Evolutionary conservation across 257 asterid genomes (phyloP), one percentile per base, ranked within the genome.

Genomic region (Capsicum rhomboideum): DNA sequence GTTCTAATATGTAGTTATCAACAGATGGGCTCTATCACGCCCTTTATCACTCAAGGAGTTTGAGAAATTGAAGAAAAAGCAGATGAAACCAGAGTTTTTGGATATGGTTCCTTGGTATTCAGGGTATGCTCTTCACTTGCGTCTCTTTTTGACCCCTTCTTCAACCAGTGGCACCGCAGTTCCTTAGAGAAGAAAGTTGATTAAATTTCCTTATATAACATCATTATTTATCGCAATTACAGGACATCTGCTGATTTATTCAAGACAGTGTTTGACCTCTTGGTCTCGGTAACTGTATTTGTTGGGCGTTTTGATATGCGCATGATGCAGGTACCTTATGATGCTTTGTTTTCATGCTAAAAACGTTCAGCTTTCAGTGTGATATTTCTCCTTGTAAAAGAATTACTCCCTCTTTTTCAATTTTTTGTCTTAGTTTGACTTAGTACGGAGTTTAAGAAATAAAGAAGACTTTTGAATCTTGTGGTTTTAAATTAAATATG

Each of bases 291-390:
- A 69, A 95, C 99, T 34, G 96, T 96, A 63, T 96, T 96, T 89
- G 99, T 96, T 83, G 99, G 99, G 23, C 99, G 99, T 84, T 96
- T 96, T 85, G 99, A 96, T 93, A 96, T 96, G 98, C 98, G 99
- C 50, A 96, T 94, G 98, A 93, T 96, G 99, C 98, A 96, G 98
- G 99, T 96, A 88, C 34, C 10, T 46, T 75, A 49, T 23, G 23
- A 75, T 23, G 80, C 14, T 75, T 42, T 14, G 3, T 10, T 13
- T 23, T 23, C 80, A 23, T 75, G 59, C 23, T 14, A 14, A 49
- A 23, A 46, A 5, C 9, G 23, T 75, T 75, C 42, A 75, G 59
- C 42, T 13, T 75, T 49, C 80, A 23, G 2, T 13, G 42, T 23
- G 40, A 23, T 49, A 44, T 46, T 21, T 74, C 58, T 46, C n/a